Evolutionary conservation across 1,284 basidiomycete species (phyloP).

Genomic region (Tilletia caries): DNA sequence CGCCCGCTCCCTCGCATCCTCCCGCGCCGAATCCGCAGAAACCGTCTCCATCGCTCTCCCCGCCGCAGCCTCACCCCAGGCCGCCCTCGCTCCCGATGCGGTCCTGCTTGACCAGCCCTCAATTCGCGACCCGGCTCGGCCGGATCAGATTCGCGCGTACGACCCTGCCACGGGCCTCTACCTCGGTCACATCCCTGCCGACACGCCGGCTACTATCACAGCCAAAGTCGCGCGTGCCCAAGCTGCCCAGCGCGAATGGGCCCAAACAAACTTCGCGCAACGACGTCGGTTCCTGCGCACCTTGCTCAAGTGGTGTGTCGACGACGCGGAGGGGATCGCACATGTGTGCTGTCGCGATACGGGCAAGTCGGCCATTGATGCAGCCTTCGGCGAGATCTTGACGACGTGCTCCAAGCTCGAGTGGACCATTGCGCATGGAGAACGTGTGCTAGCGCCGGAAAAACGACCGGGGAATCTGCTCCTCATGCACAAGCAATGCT

Average conservation of each 20-base stretch:
- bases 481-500: constrained; percentile 72
- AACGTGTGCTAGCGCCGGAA: constrained; percentile 32
- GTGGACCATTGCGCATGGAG: constrained; percentile 42
- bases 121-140: constrained; percentile 20
- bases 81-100: constrained; percentile 19
- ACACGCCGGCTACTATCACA: constrained; percentile 67
- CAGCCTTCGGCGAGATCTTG: constrained; percentile 57
- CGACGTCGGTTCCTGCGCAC: constrained; percentile 76
- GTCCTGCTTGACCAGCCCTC: constrained; percentile 25
- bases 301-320: constrained; percentile 82
- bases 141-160: constrained; percentile 72
- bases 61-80: background rate
- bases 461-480: constrained; percentile 64
- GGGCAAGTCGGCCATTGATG: constrained; percentile 77
- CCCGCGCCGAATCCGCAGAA: constrained; percentile 9
- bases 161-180: constrained; percentile 84
- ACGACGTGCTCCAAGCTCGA: constrained; percentile 45
- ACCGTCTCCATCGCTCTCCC: constrained; percentile 27
- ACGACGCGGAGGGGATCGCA: constrained; percentile 79
- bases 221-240: constrained; percentile 68
- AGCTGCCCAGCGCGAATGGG: constrained; percentile 70
- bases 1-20: background rate
- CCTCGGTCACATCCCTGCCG: constrained; percentile 67
- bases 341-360: constrained; percentile 89
- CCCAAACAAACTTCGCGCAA: constrained; percentile 69